A percentile compares a stretch with the other conserved stretches of the same genome.
Conservation (phyloP, 192 early-diverging fungal species). For the Entophlyctis helioformis region DNA sequence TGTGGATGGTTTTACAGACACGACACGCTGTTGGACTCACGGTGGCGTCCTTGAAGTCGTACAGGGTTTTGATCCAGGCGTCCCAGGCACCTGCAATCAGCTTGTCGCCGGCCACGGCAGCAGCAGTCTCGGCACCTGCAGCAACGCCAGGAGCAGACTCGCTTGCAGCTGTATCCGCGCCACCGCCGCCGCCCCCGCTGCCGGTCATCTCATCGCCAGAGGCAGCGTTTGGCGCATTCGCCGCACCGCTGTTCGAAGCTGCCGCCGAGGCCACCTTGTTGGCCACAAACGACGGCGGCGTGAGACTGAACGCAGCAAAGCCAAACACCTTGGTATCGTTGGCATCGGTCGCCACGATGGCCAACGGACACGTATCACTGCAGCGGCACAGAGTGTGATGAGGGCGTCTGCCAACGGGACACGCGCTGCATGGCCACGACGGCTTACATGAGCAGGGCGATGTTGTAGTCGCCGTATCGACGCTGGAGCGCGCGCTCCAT, state of each 20-base stretch:
- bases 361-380: constrained; percentile 20
- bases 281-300: constrained; percentile 21
- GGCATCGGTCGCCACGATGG: constrained; percentile 17
- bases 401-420: background rate
- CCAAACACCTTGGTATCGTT: constrained; percentile 13
- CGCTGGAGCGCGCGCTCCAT: constrained; percentile 15
- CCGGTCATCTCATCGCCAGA: no score
- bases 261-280: background rate
- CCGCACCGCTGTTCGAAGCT: no score
- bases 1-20: constrained; percentile 1
- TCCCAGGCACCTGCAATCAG: constrained; percentile 12
- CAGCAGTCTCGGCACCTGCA: no score
- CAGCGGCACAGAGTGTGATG: background rate
- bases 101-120: background rate
- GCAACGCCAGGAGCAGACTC: no score
- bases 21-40: constrained; percentile 2
- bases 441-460: constrained; percentile 22
- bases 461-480: constrained; percentile 21
- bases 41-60: constrained; percentile 23
- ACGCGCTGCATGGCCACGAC: background rate
- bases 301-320: constrained; percentile 21
- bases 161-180: no score
- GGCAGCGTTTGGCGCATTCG: no score
- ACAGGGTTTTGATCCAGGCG: constrained; percentile 17
- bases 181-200: no score